Evolutionary conservation across 2,329 filamentous ascomycete species (phyloP).

Genomic region (Pseudocercospora macadamiae): DNA sequence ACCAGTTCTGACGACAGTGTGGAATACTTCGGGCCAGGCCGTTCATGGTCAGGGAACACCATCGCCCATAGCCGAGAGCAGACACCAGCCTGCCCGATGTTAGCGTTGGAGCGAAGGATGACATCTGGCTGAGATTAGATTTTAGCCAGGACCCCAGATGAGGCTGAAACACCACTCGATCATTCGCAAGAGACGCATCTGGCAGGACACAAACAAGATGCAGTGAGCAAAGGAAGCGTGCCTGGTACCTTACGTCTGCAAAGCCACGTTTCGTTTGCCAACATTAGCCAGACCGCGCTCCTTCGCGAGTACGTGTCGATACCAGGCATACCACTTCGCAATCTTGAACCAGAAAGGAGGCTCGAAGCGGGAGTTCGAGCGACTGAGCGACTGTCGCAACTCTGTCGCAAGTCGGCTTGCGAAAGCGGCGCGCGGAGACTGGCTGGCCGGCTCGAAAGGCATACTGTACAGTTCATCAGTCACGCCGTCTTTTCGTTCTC

Average conservation of each 20-base stretch:
- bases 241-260: conserved; percentile 20
- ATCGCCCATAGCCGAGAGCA: conserved; percentile 21
- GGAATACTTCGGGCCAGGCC: conserved; percentile 11
- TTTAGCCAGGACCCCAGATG: conserved; percentile 18
- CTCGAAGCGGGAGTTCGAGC: background rate
- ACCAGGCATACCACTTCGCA: background rate
- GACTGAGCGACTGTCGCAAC: background rate
- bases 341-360: background rate
- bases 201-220: background rate
- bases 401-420: no score
- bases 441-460: background rate
- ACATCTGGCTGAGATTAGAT: conserved; percentile 24
- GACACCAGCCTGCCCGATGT: conserved; percentile 2
- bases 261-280: conserved; percentile 20
- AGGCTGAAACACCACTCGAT: conserved; percentile 21
- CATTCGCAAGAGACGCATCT: conserved; percentile 1
- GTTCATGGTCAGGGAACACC: conserved; percentile 1
- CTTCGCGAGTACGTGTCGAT: background rate
- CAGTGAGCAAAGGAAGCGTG: conserved; percentile 6
- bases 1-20: conserved; percentile 7
- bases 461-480: background rate
- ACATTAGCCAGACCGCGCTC: background rate
- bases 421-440: background rate
- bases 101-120: conserved; percentile 17
- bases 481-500: background rate